phyloP scores from a whole-genome alignment of 2,329 filamentous ascomycete species.

The Fusarium subglutinans region DNA sequence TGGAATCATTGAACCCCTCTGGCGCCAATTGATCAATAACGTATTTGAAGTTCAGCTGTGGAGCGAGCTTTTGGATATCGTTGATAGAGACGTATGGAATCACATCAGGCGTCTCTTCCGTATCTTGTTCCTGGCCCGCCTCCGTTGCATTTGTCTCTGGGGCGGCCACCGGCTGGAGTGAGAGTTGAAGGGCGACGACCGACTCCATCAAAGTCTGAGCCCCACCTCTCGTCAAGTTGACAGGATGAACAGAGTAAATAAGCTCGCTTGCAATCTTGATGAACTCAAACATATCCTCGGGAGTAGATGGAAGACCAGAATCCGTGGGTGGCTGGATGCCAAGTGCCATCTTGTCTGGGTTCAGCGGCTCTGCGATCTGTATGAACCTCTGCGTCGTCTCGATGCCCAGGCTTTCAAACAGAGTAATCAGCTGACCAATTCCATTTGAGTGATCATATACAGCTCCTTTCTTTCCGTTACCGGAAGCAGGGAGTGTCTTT shows the following conservation, averaged over 20 bases:
- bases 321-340: not conserved
- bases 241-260: conserved; percentile 14
- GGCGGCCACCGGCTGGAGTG: not conserved
- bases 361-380: not conserved
- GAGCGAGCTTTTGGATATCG: not conserved
- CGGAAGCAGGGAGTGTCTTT: not conserved
- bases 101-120: not conserved
- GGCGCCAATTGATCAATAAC: conserved; percentile 9
- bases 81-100: not conserved
- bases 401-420: conserved; percentile 15
- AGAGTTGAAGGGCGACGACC: not conserved
- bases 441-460: not conserved
- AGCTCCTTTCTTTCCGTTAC: not conserved
- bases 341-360: conserved; percentile 1
- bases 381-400: conserved; percentile 4
- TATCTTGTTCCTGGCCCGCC: not conserved
- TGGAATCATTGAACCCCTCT: conserved; percentile 49
- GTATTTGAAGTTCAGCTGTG: conserved; percentile 14
- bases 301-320: not conserved
- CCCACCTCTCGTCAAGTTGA: conserved; percentile 4
- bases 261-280: not conserved
- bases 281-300: not conserved
- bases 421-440: not conserved
- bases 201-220: not conserved
- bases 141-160: not conserved